Percentiles rank a stretch among this genome's conserved stretches.
Evolutionary conservation across 352 stramenopile genomes (phyloP).

Genomic region (Phytophthora syringae): DNA sequence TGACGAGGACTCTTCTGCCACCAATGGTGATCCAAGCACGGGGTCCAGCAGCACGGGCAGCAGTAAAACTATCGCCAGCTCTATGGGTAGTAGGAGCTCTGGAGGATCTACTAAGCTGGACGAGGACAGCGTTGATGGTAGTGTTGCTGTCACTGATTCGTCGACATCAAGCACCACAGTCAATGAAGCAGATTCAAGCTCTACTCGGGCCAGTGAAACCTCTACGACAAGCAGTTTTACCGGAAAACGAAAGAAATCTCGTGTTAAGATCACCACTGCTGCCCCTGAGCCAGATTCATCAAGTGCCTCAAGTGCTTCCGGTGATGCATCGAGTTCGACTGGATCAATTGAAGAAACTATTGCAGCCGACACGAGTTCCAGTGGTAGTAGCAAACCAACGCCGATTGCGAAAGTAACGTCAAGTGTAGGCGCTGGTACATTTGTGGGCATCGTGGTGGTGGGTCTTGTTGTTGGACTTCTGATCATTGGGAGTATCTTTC

Average conservation of each 20-base stretch:
- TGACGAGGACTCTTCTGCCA: neutral
- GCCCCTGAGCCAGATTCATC: neutral
- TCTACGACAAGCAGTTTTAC: neutral
- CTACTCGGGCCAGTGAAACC: neutral
- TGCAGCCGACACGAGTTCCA: neutral
- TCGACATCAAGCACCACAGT: neutral
- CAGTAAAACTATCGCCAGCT: neutral
- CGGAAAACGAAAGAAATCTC: neutral
- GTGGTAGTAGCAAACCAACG: neutral
- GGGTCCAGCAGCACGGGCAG: neutral
- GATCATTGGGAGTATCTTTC: conserved; percentile 1
- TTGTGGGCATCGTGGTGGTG: conserved; percentile 2
- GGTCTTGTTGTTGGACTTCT: neutral
- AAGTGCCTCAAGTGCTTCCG: neutral
- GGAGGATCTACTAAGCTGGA: neutral
- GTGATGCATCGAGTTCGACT: neutral
- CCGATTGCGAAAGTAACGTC: neutral
- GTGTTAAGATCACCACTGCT: neutral
- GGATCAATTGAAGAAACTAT: neutral
- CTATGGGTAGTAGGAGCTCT: neutral
- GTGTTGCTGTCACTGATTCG: no score
- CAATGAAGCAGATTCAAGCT: neutral
- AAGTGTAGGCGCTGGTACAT: neutral
- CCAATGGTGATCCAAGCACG: neutral
- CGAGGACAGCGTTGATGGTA: neutral